Evolutionary conservation across 148 eudicot genomes (phyloP).

Genomic region (Tetragonia tetragonoides): DNA sequence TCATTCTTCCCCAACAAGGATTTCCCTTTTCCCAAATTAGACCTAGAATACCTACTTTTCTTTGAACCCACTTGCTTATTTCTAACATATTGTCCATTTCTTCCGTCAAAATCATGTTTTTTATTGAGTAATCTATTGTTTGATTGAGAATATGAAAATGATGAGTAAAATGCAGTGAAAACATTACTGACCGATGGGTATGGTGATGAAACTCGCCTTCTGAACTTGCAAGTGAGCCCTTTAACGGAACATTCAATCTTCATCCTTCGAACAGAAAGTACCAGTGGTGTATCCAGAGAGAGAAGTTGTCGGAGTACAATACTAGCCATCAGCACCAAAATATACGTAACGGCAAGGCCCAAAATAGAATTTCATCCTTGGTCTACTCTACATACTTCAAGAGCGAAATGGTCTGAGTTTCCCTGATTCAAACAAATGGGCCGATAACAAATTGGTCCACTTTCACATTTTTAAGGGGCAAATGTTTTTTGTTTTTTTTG

Average conservation of each 20-base stretch:
- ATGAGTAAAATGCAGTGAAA: slow-evolving; percentile 8
- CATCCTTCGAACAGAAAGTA: background rate
- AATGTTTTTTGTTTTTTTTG: too few species aligned
- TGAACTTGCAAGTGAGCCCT: background rate
- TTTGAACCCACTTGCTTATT: slow-evolving; percentile 18
- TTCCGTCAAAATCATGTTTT: background rate
- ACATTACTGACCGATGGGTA: background rate
- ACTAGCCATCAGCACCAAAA: too few species aligned
- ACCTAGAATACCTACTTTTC: slow-evolving; percentile 8
- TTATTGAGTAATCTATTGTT: background rate
- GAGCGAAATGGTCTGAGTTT: too few species aligned
- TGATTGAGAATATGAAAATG: background rate
- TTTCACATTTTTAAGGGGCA: too few species aligned
- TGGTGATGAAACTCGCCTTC: background rate
- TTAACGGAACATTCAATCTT: slow-evolving; percentile 13
- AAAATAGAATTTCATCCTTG: too few species aligned
- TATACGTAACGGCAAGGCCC: too few species aligned
- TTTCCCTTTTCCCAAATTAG: background rate
- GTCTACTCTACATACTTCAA: too few species aligned
- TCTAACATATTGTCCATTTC: background rate
- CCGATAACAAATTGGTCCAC: too few species aligned
- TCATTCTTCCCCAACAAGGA: background rate
- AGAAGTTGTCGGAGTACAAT: too few species aligned
- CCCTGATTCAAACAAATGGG: too few species aligned
- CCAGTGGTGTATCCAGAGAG: too few species aligned